phyloP scores from a whole-genome alignment of 768 basidiomycete species.

The Serendipita indica region DNA sequence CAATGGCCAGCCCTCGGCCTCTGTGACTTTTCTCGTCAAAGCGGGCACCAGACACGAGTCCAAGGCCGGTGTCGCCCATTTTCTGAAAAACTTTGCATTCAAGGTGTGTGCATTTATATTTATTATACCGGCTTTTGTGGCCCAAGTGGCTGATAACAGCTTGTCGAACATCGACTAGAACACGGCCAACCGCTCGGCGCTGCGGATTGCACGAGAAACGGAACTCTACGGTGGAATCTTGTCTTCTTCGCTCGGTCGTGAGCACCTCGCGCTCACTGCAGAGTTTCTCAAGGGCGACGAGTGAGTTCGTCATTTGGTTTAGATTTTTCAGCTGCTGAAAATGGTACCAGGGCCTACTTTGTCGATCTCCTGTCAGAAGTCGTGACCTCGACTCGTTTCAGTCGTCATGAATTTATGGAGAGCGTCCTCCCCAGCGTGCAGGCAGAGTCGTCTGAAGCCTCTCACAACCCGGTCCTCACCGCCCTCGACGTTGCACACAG shows the following conservation, averaged over 20 bases:
- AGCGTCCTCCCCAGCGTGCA: constrained; percentile 42
- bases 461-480: constrained; percentile 42
- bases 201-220: constrained; percentile 81
- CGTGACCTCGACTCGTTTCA: constrained; percentile 62
- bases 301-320: constrained; percentile 37
- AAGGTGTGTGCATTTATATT: constrained; percentile 46
- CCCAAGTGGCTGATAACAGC: background rate
- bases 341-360: constrained; percentile 55
- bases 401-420: constrained; percentile 31
- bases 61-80: constrained; percentile 82
- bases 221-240: constrained; percentile 89
- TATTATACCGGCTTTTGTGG: background rate
- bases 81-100: constrained; percentile 96
- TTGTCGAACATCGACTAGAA: constrained; percentile 36
- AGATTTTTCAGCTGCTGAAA: background rate
- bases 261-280: constrained; percentile 84
- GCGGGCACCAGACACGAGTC: constrained; percentile 83
- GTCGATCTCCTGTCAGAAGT: constrained; percentile 77
- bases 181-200: constrained; percentile 69
- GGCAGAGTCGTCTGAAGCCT: constrained; percentile 50
- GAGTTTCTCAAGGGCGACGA: constrained; percentile 93
- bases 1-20: constrained; percentile 65
- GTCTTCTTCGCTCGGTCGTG: constrained; percentile 68
- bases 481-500: constrained; percentile 81
- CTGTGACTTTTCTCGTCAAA: constrained; percentile 82